Evolutionary conservation across 2,329 filamentous ascomycete genomes (phyloP).

Genomic region (Nannizziopsis barbatae): DNA sequence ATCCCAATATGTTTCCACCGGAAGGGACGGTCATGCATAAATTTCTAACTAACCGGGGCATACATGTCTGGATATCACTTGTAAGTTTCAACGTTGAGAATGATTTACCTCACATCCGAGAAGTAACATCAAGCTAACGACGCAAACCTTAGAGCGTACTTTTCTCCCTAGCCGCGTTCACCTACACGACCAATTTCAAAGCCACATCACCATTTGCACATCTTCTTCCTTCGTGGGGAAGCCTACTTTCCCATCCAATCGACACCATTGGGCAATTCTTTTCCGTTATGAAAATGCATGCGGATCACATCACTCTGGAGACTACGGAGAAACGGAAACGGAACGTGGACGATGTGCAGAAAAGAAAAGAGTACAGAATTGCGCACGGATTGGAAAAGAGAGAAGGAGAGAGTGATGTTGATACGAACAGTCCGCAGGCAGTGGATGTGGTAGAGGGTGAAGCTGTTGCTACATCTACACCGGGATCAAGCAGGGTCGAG

Average conservation of each 20-base stretch:
- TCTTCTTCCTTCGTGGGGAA: constrained; percentile 60
- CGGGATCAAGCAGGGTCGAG: constrained; percentile 22
- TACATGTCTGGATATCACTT: constrained; percentile 77
- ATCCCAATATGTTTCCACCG: constrained; percentile 82
- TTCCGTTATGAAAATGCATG: constrained; percentile 65
- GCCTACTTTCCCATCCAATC: constrained; percentile 59
- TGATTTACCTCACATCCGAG: background rate
- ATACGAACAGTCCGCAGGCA: constrained; percentile 27
- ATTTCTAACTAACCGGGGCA: constrained; percentile 64
- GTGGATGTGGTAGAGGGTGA: constrained; percentile 26
- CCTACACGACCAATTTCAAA: constrained; percentile 69
- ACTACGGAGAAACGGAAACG: constrained; percentile 61
- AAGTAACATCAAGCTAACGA: constrained; percentile 8
- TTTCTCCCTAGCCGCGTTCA: constrained; percentile 55
- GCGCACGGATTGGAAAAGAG: constrained; percentile 66
- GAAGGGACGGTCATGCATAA: constrained; percentile 71
- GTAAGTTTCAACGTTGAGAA: constrained; percentile 41
- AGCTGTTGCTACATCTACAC: constrained; percentile 13
- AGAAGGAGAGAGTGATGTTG: background rate
- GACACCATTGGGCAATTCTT: constrained; percentile 53
- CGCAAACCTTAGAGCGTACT: constrained; percentile 49
- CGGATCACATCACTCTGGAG: constrained; percentile 56
- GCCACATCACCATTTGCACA: constrained; percentile 67
- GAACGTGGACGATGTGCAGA: constrained; percentile 73
- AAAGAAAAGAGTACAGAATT: constrained; percentile 73